Evolutionary conservation across 2,329 filamentous ascomycete species (phyloP).

Genomic region (Byssothecium circinans): DNA sequence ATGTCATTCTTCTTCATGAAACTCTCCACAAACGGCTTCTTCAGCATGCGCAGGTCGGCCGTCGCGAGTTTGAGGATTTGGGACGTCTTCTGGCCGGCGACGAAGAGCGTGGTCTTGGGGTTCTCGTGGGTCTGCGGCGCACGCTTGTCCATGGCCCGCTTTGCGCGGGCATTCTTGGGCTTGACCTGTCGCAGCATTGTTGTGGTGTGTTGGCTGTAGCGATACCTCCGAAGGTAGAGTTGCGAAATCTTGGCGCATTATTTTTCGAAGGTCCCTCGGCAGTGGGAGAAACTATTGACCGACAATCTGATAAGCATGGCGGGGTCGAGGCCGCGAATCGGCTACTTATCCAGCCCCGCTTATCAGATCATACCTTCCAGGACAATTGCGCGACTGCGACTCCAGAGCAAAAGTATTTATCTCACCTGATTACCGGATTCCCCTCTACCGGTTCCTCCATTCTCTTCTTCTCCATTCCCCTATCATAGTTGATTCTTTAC

Average conservation of each 20-base stretch:
- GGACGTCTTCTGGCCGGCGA: slow-evolving; percentile 83
- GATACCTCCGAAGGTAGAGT: not conserved
- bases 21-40: slow-evolving; percentile 80
- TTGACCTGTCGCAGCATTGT: slow-evolving; percentile 49
- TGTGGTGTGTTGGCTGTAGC: slow-evolving; percentile 9
- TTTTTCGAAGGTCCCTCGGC: slow-evolving; percentile 19
- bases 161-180: slow-evolving; percentile 83
- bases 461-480: not conserved
- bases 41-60: slow-evolving; percentile 81
- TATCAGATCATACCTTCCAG: slow-evolving; percentile 26
- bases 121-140: slow-evolving; percentile 89
- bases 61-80: slow-evolving; percentile 81
- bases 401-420: too few species aligned
- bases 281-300: slow-evolving; percentile 15
- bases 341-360: too few species aligned
- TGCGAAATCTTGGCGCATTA: slow-evolving; percentile 24
- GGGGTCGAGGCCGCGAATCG: slow-evolving; percentile 17
- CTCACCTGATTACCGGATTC: too few species aligned
- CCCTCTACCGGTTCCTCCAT: not conserved
- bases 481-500: too few species aligned
- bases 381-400: not conserved
- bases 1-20: slow-evolving; percentile 97
- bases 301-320: slow-evolving; percentile 14
- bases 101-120: slow-evolving; percentile 84
- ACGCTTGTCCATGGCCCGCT: slow-evolving; percentile 90